phyloP scores from a whole-genome alignment of 345 rosid genomes.

The Citrus sinensis region DVS_A1.0 CM039163.1:3689001-3689500 shows the following conservation, averaged over 20 bases:
- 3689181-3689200: background rate
- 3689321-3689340: conserved; percentile 43
- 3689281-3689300: conserved; percentile 91
- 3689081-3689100: background rate
- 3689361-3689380: conserved; percentile 55
- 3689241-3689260: conserved; percentile 99
- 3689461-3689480: conserved; percentile 78
- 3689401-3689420: conserved; percentile 78
- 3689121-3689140: background rate
- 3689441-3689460: conserved; percentile 46
- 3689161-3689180: background rate
- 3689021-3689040: background rate
- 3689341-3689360: conserved; percentile 35
- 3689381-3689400: conserved; percentile 91
- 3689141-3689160: background rate
- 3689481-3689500: conserved; percentile 99
- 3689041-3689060: background rate
- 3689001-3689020: background rate
- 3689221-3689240: conserved; percentile 38
- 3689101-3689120: too few relatives aligned
- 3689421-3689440: conserved; percentile 40
- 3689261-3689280: conserved; percentile 93
- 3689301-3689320: conserved; percentile 82
- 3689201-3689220: background rate
- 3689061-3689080: too few relatives aligned